These are phyloP conservation scores for Centrapalus pauciflorus DNA, from an alignment of 129 eudicot species.

Conservation along the genomic window DNA sequence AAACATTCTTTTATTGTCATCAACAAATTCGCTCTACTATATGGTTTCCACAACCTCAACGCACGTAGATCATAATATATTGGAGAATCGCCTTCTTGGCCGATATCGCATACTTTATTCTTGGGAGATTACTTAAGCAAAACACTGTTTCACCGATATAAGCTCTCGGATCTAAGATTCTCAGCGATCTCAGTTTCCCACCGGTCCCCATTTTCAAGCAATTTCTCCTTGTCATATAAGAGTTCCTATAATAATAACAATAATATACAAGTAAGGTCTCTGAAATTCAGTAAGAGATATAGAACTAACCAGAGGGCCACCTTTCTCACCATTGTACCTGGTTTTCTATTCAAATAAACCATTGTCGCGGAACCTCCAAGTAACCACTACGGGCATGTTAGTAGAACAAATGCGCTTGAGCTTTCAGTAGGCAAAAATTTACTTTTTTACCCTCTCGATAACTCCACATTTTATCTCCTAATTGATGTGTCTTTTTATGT, in stretches of 20 bases:
- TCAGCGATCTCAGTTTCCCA: slow-evolving; percentile 99
- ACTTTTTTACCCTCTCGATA: no score
- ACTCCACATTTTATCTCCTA: no score
- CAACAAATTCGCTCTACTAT: not conserved
- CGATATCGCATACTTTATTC: slow-evolving; percentile 12
- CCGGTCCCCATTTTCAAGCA: slow-evolving; percentile 94
- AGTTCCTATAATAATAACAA: slow-evolving; percentile 55
- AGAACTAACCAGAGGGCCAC: not conserved
- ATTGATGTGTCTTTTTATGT: no score
- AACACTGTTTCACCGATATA: slow-evolving; percentile 61
- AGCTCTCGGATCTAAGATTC: slow-evolving; percentile 91
- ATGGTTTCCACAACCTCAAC: slow-evolving; percentile 13
- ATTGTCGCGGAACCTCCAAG: no score
- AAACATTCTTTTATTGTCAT: slow-evolving; percentile 16
- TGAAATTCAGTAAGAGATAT: not conserved
- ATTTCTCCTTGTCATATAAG: slow-evolving; percentile 95
- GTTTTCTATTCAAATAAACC: not conserved
- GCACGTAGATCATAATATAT: slow-evolving; percentile 18
- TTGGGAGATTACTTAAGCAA: slow-evolving; percentile 6
- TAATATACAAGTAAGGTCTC: not conserved
- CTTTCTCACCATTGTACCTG: not conserved
- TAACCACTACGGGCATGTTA: no score
- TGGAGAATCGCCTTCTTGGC: slow-evolving; percentile 1
- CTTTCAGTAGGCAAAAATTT: no score
- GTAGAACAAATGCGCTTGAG: no score